Evolutionary conservation across 192 early-diverging fungal genomes (phyloP).

Genomic region (Rhizoclosmatium sp.): DNA sequence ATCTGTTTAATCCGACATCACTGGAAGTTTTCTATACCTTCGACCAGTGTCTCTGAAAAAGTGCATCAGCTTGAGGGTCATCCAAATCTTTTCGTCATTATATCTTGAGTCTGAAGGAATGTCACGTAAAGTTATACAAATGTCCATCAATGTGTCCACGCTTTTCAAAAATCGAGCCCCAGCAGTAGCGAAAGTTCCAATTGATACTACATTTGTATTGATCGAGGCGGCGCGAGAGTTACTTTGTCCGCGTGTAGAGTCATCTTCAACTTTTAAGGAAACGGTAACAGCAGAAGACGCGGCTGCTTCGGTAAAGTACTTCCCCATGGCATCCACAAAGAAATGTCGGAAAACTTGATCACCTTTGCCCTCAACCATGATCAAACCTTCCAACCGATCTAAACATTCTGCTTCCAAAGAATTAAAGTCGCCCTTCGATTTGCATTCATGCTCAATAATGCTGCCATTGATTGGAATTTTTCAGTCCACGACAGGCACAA

Average conservation of each 20-base stretch:
- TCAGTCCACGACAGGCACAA: constrained; percentile 2
- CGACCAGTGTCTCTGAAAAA: constrained; percentile 69
- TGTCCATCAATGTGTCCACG: constrained; percentile 59
- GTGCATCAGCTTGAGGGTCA: constrained; percentile 67
- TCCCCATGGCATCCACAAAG: constrained; percentile 52
- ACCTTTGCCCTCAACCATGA: constrained; percentile 44
- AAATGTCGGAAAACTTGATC: constrained; percentile 54
- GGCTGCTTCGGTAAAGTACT: constrained; percentile 47
- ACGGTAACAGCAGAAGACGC: constrained; percentile 28
- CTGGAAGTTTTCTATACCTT: constrained; percentile 22
- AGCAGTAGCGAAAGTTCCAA: constrained; percentile 24
- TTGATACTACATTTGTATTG: not conserved
- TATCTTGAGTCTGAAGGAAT: constrained; percentile 61
- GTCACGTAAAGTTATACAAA: constrained; percentile 60
- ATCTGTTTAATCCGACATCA: not conserved
- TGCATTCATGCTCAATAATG: constrained; percentile 49
- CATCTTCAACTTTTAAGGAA: constrained; percentile 1
- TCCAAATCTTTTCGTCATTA: constrained; percentile 69
- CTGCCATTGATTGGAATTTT: constrained; percentile 16
- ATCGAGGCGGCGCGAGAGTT: constrained; percentile 6
- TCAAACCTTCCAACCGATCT: constrained; percentile 53
- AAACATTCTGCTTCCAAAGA: constrained; percentile 56
- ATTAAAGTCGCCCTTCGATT: constrained; percentile 43
- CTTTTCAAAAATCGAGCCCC: constrained; percentile 55
- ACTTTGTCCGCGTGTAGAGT: not conserved